Evolutionary conservation across 2,329 filamentous ascomycete species (phyloP), one percentile per base, ranked within the genome.

Genomic region (Fusarium pseudoanthophilum): DNA sequence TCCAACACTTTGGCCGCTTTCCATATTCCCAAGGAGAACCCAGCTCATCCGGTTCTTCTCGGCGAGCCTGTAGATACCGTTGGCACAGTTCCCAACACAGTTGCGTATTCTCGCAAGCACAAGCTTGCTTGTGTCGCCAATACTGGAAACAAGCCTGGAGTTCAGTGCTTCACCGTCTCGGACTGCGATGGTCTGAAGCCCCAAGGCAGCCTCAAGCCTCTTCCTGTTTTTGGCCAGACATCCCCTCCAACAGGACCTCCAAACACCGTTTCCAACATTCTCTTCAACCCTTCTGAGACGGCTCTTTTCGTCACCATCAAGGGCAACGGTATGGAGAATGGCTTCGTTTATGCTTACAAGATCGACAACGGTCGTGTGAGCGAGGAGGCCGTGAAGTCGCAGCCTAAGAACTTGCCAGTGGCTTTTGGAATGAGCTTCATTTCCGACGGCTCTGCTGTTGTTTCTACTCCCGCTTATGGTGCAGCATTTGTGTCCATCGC

Each of bases 261-360:
- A 0, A 67, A 67, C 4, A 67, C 64, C 5, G 64, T 51, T 7
- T 67, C 64, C 1, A 20, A 61, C 11, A 67, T 67, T 6, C 32
- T 67, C 5, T 67, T 67, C 45, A 67, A 67, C 6, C 63, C 64
- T 20, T 67, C 53, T 1, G 39, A 67, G 14, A 67, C 63, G 0
- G 63, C 64, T 21, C 34, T 67, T 11, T 67, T 67, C 1, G 63
- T 67, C 1, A 43, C 53, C 26, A 36, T 61, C 18, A 67, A 67
- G 16, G 64, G 63, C 1, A 46, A 67, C 4, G 64, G 64, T 1
- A 52, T 32, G 53, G 10, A 28, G 1, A 30, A 20, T 6, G 64
- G 64, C 2, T 67, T 52, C 1, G 48, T 67, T 16, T 67, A 67
- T 28, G 45, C 63, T 4, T 67, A 61, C 28, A 40, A 51, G 11